phyloP scores from a whole-genome alignment of 805 yeast genomes.

The Priceomyces castillae region DNA sequence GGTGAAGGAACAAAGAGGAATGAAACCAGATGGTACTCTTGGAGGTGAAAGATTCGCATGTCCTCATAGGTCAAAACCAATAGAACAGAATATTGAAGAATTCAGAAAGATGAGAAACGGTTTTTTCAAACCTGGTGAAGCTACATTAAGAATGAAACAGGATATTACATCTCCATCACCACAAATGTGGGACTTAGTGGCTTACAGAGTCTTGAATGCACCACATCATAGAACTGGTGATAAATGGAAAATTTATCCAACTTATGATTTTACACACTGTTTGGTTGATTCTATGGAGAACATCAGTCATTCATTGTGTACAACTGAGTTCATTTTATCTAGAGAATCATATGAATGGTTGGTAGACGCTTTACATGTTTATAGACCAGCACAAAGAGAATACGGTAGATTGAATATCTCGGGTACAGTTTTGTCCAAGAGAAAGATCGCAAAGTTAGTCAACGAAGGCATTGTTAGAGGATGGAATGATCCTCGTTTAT shows the following conservation, averaged over 20 bases:
- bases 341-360: conserved; percentile 98
- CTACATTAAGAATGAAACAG: conserved; percentile 95
- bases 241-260: conserved; percentile 97
- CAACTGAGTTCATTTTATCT: conserved; percentile 88
- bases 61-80: conserved; percentile 64
- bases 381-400: conserved; percentile 98
- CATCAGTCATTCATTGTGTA: conserved; percentile 93
- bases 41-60: conserved; percentile 92
- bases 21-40: conserved; percentile 84
- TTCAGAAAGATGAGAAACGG: conserved; percentile 94
- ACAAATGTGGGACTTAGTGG: conserved; percentile 99
- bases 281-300: conserved; percentile 96
- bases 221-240: conserved; percentile 96
- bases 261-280: conserved; percentile 99
- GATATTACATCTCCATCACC: conserved; percentile 88
- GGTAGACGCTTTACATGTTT: conserved; percentile 91
- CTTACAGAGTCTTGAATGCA: conserved; percentile 89
- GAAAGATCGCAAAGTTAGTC: conserved; percentile 92
- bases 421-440: conserved; percentile 91
- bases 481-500: conserved; percentile 98
- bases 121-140: conserved; percentile 82
- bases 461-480: conserved; percentile 79
- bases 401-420: conserved; percentile 94
- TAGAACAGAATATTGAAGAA: conserved; percentile 72
- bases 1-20: conserved; percentile 86